Conservation (phyloP, 2,329 filamentous ascomycete genomes). For the Dryadomyces quercus-mongolicae region DNA sequence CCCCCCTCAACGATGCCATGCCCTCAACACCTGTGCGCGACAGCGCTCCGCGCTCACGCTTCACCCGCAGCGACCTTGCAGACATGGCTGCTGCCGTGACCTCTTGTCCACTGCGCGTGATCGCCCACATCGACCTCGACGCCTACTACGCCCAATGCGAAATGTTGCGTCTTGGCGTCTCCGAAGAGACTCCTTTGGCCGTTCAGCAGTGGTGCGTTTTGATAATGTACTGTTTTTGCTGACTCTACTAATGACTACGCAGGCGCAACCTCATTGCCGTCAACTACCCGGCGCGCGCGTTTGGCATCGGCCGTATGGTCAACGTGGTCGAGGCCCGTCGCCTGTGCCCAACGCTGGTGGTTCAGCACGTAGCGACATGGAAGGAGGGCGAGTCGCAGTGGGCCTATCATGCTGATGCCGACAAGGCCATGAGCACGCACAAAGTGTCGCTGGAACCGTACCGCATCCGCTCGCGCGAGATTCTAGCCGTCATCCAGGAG, state of each 20-base stretch:
- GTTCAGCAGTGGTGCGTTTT: constrained; percentile 75
- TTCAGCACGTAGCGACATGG: constrained; percentile 93
- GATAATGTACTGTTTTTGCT: too few relatives aligned
- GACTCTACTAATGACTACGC: background rate
- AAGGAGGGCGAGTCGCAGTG: constrained; percentile 83
- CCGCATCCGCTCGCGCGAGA: constrained; percentile 70
- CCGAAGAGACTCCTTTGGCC: constrained; percentile 69
- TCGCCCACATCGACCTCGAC: constrained; percentile 90
- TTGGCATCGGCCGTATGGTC: constrained; percentile 69
- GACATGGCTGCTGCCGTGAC: constrained; percentile 61
- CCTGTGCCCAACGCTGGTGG: constrained; percentile 69
- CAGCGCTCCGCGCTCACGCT: constrained; percentile 46
- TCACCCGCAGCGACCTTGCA: constrained; percentile 73
- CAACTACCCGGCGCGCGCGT: constrained; percentile 82
- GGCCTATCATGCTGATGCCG: constrained; percentile 78
- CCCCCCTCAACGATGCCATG: background rate
- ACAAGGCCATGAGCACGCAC: constrained; percentile 67
- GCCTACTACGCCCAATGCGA: constrained; percentile 97
- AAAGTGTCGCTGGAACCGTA: constrained; percentile 95
- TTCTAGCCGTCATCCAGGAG: constrained; percentile 67
- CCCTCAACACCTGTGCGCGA: background rate
- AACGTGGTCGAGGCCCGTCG: constrained; percentile 72
- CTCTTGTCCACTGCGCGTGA: constrained; percentile 68
- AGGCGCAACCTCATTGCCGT: constrained; percentile 89
- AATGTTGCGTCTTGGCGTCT: constrained; percentile 68